These are phyloP conservation scores for Pythium vanterpoolii DNA, from an alignment of 352 stramenopile species.

Conservation along the genomic window DNA sequence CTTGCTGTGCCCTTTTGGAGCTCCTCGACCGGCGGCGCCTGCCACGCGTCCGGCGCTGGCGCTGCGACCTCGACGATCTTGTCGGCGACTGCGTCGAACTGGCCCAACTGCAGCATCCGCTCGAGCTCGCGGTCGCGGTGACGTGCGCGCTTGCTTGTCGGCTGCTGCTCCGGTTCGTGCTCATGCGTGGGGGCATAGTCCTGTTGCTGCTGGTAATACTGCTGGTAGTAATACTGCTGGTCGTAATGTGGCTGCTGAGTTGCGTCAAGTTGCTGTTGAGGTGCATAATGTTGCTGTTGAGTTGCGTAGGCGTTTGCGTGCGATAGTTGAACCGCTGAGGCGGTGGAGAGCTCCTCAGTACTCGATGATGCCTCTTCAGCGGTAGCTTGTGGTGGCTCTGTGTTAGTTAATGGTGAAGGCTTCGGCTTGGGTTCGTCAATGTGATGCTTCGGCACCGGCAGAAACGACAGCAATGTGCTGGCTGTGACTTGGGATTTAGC, in stretches of 20 bases:
- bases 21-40: conserved; percentile 35
- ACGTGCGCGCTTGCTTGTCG: conserved; percentile 47
- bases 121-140: conserved; percentile 69
- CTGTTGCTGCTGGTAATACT: conserved; percentile 33
- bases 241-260: conserved; percentile 45
- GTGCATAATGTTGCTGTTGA: too few species aligned
- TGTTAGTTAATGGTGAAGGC: too few species aligned
- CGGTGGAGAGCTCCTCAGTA: too few species aligned
- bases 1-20: conserved; percentile 19
- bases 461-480: conserved; percentile 39
- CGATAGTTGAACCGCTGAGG: too few species aligned
- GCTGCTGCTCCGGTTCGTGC: conserved; percentile 31
- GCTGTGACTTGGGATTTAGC: neutral
- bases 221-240: conserved; percentile 41
- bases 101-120: conserved; percentile 58
- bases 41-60: conserved; percentile 44
- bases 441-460: conserved; percentile 56
- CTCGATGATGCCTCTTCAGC: neutral
- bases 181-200: conserved; percentile 35
- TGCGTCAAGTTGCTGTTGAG: too few species aligned
- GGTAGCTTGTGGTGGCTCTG: too few species aligned
- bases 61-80: conserved; percentile 70
- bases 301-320: conserved; percentile 1
- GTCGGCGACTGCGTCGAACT: conserved; percentile 53
- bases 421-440: conserved; percentile 15